A percentile compares a stretch with the other conserved stretches of the same genome.
phyloP scores from a whole-genome alignment of 176 grass and related monocot species.

The Raddia guianensis region DNA sequence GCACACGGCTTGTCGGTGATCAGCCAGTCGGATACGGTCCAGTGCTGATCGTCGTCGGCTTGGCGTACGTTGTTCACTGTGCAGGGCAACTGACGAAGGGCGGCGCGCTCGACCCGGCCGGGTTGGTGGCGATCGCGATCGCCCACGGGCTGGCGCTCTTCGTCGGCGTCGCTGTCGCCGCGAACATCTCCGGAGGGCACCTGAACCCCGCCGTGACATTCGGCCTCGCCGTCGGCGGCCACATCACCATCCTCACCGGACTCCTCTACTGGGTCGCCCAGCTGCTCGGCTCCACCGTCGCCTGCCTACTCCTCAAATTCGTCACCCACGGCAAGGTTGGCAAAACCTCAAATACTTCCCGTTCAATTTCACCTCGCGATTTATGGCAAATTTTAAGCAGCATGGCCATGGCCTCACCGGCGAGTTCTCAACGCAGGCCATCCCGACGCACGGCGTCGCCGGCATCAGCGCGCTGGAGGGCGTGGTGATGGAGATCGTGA shows the following conservation, averaged over 20 bases:
- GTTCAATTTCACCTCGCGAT: not conserved
- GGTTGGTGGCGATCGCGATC: slow-evolving; percentile 80
- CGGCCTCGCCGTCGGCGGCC: slow-evolving; percentile 76
- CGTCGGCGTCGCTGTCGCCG: slow-evolving; percentile 78
- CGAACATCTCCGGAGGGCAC: slow-evolving; percentile 95
- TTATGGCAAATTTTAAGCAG: not conserved
- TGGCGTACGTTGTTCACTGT: not conserved
- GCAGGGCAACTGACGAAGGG: slow-evolving; percentile 61
- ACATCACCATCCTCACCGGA: slow-evolving; percentile 95
- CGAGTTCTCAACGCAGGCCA: slow-evolving; percentile 51
- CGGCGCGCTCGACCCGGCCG: slow-evolving; percentile 73
- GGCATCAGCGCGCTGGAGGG: slow-evolving; percentile 77
- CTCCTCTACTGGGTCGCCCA: slow-evolving; percentile 93
- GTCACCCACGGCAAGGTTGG: slow-evolving; percentile 80
- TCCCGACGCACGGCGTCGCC: slow-evolving; percentile 77
- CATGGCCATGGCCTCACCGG: not conserved
- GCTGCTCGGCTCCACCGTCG: slow-evolving; percentile 69
- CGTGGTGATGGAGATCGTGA: slow-evolving; percentile 83
- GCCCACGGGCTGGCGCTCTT: slow-evolving; percentile 86
- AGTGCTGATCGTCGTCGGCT: not conserved
- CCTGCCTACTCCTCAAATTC: slow-evolving; percentile 87
- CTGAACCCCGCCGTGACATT: slow-evolving; percentile 94
- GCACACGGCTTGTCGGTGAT: not conserved
- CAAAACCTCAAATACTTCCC: too few relatives aligned
- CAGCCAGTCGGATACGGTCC: not conserved